Conservation (phyloP, 805 yeast genomes). For the Candida quercuum region DNA sequence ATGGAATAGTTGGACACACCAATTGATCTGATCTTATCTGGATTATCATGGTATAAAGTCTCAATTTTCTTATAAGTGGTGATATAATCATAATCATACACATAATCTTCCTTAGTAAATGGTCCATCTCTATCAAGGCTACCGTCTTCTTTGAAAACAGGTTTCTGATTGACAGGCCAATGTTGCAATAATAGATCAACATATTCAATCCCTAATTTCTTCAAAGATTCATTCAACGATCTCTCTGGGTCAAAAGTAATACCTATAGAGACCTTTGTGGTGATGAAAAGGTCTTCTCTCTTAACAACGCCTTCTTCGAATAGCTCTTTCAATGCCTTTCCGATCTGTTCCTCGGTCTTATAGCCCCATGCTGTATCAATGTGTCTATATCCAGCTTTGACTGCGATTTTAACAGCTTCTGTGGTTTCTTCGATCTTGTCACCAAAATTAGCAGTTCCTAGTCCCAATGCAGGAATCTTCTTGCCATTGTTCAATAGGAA, state of each 20-base stretch:
- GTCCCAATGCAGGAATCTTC: constrained; percentile 59
- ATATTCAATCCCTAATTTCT: constrained; percentile 61
- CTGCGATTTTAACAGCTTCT: constrained; percentile 35
- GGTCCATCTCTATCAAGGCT: constrained; percentile 59
- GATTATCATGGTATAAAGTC: constrained; percentile 40
- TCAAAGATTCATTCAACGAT: constrained; percentile 53
- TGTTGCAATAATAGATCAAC: constrained; percentile 75
- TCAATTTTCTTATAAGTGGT: constrained; percentile 55
- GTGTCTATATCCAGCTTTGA: constrained; percentile 57
- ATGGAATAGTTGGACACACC: constrained; percentile 52
- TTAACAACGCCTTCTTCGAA: constrained; percentile 35
- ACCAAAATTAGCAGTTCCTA: constrained; percentile 59
- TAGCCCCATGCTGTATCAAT: constrained; percentile 74
- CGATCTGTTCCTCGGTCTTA: constrained; percentile 55
- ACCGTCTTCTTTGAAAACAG: constrained; percentile 51
- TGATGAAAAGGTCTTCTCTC: constrained; percentile 60
- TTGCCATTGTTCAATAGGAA: constrained; percentile 52
- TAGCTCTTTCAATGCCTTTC: constrained; percentile 42
- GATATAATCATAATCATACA: constrained; percentile 27
- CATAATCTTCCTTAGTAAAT: constrained; percentile 34
- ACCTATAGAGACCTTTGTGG: constrained; percentile 69
- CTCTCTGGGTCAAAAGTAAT: constrained; percentile 43
- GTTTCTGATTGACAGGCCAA: constrained; percentile 55
- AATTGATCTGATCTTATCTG: constrained; percentile 38
- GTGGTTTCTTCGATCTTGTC: constrained; percentile 41